Percentiles rank a stretch among this genome's conserved stretches.
phyloP scores from a whole-genome alignment of 2,329 filamentous ascomycete genomes.

The Fusarium sp. region DNA sequence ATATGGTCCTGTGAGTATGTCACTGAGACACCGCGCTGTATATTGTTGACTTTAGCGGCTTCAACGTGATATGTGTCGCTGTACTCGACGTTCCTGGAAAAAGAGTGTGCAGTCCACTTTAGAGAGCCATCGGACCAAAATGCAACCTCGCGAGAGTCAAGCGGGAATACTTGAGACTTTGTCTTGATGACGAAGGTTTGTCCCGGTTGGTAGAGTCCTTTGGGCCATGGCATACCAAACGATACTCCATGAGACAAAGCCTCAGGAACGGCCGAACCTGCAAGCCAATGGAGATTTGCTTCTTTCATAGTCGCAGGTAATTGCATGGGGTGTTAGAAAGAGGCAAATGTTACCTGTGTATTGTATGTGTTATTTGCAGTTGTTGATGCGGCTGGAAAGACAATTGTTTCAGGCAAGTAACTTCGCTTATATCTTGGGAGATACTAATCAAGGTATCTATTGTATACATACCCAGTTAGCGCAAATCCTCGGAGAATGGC shows the following conservation, averaged over 20 bases:
- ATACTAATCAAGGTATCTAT: no score
- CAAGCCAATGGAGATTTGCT: slow-evolving; percentile 28
- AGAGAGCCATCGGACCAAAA: slow-evolving; percentile 71
- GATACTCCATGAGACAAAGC: slow-evolving; percentile 28
- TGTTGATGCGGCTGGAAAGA: no score
- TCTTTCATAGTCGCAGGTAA: no score
- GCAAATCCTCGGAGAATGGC: no score
- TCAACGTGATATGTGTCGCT: slow-evolving; percentile 59
- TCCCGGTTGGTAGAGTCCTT: slow-evolving; percentile 26
- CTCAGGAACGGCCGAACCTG: background rate
- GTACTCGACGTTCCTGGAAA: slow-evolving; percentile 59
- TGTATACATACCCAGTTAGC: no score
- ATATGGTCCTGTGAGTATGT: background rate
- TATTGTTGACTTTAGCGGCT: slow-evolving; percentile 12
- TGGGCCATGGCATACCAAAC: slow-evolving; percentile 40
- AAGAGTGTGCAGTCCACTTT: slow-evolving; percentile 73
- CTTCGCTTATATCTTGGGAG: no score
- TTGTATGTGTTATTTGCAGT: no score
- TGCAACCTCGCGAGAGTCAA: slow-evolving; percentile 37
- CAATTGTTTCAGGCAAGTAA: no score
- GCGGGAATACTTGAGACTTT: slow-evolving; percentile 5
- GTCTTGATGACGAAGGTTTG: slow-evolving; percentile 31
- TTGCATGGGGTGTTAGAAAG: no score
- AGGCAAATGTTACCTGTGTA: no score
- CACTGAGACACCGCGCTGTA: background rate